Evolutionary conservation across 495 filamentous ascomycete species (phyloP).

Genomic region (Aspergillus campestris): DNA sequence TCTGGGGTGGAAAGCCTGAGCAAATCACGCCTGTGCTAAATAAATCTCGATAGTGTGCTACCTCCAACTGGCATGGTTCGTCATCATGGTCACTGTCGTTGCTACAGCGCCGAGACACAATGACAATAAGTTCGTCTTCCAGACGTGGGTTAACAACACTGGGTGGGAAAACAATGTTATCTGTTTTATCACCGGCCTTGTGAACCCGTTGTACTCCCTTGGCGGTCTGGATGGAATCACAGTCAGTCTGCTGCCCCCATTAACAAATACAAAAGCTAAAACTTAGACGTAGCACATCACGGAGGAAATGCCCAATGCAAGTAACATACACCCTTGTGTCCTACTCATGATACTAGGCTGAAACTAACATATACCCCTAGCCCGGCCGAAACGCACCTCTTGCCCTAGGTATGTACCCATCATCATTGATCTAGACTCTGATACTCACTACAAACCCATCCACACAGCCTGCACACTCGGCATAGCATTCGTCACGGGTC

Average conservation of each 20-base stretch:
- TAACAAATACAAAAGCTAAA: not conserved
- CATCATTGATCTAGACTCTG: not conserved
- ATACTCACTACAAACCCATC: slow-evolving; percentile 5
- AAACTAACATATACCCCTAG: slow-evolving; percentile 4
- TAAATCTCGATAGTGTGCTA: slow-evolving; percentile 41
- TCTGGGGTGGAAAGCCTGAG: not conserved
- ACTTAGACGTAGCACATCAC: slow-evolving; percentile 53
- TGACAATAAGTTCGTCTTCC: slow-evolving; percentile 53
- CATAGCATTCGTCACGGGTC: slow-evolving; percentile 38
- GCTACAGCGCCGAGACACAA: slow-evolving; percentile 46
- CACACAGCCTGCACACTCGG: slow-evolving; percentile 26
- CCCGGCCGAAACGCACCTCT: slow-evolving; percentile 25
- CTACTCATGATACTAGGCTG: not conserved
- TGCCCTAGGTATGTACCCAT: slow-evolving; percentile 17
- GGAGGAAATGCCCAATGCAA: slow-evolving; percentile 60
- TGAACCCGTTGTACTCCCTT: slow-evolving; percentile 71
- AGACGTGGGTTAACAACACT: slow-evolving; percentile 54
- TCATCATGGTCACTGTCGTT: slow-evolving; percentile 64
- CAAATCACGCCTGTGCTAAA: not conserved
- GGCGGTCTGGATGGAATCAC: slow-evolving; percentile 56
- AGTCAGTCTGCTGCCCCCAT: slow-evolving; percentile 23
- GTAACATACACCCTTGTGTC: slow-evolving; percentile 25
- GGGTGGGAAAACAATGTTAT: slow-evolving; percentile 61
- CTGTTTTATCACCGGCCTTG: slow-evolving; percentile 65
- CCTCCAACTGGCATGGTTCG: slow-evolving; percentile 52